Evolutionary conservation across 352 stramenopile species (phyloP).

Genomic region (Elongisporangium undulatum): DNA sequence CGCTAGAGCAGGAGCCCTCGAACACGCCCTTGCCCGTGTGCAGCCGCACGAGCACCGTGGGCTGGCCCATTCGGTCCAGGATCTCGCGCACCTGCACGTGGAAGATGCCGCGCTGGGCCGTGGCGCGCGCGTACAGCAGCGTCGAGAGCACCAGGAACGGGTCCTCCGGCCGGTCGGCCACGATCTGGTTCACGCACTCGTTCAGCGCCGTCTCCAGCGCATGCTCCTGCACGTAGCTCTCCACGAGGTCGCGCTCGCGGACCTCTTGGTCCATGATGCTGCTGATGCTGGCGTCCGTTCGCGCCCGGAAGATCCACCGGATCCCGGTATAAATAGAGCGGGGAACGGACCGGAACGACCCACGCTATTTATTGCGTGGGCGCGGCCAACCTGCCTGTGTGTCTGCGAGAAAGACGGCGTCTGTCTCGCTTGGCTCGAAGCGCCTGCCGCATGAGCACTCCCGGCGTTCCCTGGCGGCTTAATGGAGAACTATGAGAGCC

Average conservation of each 20-base stretch:
- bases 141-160: constrained; percentile 68
- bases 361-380: constrained; percentile 20
- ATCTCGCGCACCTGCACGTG: constrained; percentile 55
- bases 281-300: neutral
- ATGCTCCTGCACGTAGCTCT: constrained; percentile 70
- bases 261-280: constrained; percentile 20
- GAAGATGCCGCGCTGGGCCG: constrained; percentile 60
- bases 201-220: constrained; percentile 63
- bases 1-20: constrained; percentile 36
- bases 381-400: neutral
- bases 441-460: constrained; percentile 6
- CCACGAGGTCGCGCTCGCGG: constrained; percentile 67
- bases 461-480: constrained; percentile 3
- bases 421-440: neutral
- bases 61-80: constrained; percentile 27
- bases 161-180: constrained; percentile 55
- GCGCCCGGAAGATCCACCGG: constrained; percentile 20
- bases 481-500: constrained; percentile 89
- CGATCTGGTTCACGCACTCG: constrained; percentile 67
- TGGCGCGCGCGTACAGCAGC: constrained; percentile 53
- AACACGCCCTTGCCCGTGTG: constrained; percentile 74
- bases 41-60: constrained; percentile 45
- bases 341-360: neutral
- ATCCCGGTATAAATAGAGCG: constrained; percentile 11
- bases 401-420: neutral